Conservation (phyloP, 2,329 filamentous ascomycete species). For the Boeremia lycopersici region DNA sequence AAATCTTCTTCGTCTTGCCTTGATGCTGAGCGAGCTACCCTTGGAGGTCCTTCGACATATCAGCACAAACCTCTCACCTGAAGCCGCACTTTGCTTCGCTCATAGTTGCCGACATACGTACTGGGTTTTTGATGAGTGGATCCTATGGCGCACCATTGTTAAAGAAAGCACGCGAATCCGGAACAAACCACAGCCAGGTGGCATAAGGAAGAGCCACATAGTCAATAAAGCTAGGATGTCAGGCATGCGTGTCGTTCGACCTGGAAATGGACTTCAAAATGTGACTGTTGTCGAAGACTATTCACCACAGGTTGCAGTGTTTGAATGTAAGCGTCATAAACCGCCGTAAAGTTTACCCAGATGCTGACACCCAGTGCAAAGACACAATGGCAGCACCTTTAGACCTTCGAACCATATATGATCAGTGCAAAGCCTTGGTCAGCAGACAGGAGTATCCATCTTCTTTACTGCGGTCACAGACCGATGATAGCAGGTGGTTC, state of each 20-base stretch:
- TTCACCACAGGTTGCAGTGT: conserved; percentile 8
- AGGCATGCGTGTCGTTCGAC: neutral
- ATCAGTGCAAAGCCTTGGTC: conserved; percentile 7
- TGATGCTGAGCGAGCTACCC: conserved; percentile 15
- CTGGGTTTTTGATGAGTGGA: conserved; percentile 14
- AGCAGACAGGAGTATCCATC: conserved; percentile 14
- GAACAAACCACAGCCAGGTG: neutral
- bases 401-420: conserved; percentile 8
- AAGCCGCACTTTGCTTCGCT: conserved; percentile 9
- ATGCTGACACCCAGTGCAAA: neutral
- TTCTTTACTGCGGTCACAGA: conserved; percentile 4
- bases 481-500: conserved; percentile 14
- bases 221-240: neutral
- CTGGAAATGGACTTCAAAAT: neutral
- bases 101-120: conserved; percentile 15
- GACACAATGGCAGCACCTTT: conserved; percentile 12
- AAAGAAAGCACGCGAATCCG: conserved; percentile 3
- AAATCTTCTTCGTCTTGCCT: neutral
- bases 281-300: neutral
- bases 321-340: conserved; percentile 1
- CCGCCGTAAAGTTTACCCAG: neutral
- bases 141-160: conserved; percentile 14
- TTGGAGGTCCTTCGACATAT: conserved; percentile 17
- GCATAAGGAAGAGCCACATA: neutral
- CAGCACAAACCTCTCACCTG: conserved; percentile 5